Conservation (phyloP, 176 grass and related monocot genomes). For the Puccinellia tenuiflora region DNA sequence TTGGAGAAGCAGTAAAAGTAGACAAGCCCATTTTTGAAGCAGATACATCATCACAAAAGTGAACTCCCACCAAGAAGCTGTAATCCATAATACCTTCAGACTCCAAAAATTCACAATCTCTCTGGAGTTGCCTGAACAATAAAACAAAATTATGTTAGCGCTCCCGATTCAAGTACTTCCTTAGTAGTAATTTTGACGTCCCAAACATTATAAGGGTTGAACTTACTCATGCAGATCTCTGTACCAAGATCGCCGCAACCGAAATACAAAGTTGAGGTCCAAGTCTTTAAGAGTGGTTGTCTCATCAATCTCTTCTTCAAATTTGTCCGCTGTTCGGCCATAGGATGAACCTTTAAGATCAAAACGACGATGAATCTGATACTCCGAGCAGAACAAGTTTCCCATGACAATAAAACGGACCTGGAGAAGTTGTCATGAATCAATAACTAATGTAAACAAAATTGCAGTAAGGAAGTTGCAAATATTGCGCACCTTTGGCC, state of each 20-base stretch:
- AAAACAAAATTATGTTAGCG: constrained; percentile 2
- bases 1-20: constrained; percentile 59
- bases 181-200: not conserved
- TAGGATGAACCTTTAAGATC: constrained; percentile 97
- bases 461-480: not conserved
- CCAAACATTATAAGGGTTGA: not conserved
- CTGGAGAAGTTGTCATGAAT: constrained; percentile 38
- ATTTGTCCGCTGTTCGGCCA: constrained; percentile 80
- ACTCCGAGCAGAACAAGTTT: constrained; percentile 93
- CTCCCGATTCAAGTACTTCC: not conserved
- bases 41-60: constrained; percentile 75
- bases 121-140: constrained; percentile 60
- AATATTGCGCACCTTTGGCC: constrained; percentile 46
- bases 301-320: constrained; percentile 91
- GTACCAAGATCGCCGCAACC: constrained; percentile 68
- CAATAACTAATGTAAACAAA: not conserved
- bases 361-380: constrained; percentile 85
- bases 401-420: constrained; percentile 96
- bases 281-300: constrained; percentile 96
- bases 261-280: constrained; percentile 92
- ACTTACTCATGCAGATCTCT: constrained; percentile 81
- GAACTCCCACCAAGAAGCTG: constrained; percentile 88
- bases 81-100: constrained; percentile 93
- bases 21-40: constrained; percentile 50
- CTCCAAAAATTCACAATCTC: constrained; percentile 88